Base-by-base conservation (phyloP, 2,329 filamentous ascomycete species). In the Periconia sp. region DNA sequence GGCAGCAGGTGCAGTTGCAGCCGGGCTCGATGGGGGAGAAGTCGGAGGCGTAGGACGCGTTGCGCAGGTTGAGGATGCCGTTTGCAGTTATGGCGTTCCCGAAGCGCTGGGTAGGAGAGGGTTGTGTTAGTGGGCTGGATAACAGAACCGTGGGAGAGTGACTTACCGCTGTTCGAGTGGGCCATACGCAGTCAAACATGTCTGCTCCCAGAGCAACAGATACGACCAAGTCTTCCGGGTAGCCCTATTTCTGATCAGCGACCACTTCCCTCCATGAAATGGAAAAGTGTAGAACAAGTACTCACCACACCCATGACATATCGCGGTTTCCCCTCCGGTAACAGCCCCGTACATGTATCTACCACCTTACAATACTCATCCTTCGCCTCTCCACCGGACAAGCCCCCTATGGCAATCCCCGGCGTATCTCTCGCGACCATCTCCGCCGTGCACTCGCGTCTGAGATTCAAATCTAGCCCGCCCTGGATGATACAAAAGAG, bases 181-280 rank as follows among this genome's bases (percentile, higher is more conserved):
- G 95, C 94, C 94, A 99, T 7, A 99, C 94, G 70, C 95, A 99
- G 76, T 99, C 94, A 71, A 99, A 99, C 94, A 99, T 99, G 76
- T 99, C 94, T 46, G 94, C 94, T 3, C 94, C 94, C 0, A 99
- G 82, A 1, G 94, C 94, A 3, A 97, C 87, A 49, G 91, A 95
- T 40, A 99, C 92, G 1, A 99, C 85, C 52, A 99, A 80, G 69
- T 99, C 94, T 77, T 97, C 94, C 1, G 94, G 94, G 73, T 97
- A 99, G 13, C 94, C 92, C 82, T 84, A 49, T 23, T 13, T 13
- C 50, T 62, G 46, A 69, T 72, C n/a, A 64, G 57, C 41, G 47
- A 54, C n/a, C n/a, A n/a, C n/a, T n/a, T 37, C 15, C 1, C 5
- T 14, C 49, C 7, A 9, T 1, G 17, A 6, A 20, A 44, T 3